A percentile compares a stretch with the other conserved stretches of the same genome.
These are phyloP conservation scores for Phalaenopsis equestris DNA, from an alignment of 106 monocot species.

Conservation along the genomic window DNA sequence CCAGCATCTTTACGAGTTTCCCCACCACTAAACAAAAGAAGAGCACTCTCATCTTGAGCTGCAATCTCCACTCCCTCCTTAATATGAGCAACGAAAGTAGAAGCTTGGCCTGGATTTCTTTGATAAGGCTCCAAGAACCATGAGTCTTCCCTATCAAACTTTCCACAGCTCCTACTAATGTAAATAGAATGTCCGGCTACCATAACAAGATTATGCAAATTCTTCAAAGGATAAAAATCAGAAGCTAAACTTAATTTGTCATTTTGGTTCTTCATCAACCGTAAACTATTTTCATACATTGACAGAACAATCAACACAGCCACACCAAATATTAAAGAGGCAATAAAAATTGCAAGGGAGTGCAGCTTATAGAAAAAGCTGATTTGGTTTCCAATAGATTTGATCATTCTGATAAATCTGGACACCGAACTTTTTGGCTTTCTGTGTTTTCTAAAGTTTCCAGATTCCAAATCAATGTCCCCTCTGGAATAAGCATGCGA, in stretches of 20 bases:
- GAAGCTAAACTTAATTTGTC: conserved; percentile 10
- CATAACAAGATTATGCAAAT: conserved; percentile 86
- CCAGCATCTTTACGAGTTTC: conserved; percentile 95
- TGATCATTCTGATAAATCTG: conserved; percentile 26
- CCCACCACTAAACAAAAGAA: conserved; percentile 96
- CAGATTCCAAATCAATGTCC: conserved; percentile 91
- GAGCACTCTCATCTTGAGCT: conserved; percentile 61
- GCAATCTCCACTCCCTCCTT: conserved; percentile 70
- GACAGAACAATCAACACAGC: conserved; percentile 56
- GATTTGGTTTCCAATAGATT: conserved; percentile 27
- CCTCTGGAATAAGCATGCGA: conserved; percentile 66
- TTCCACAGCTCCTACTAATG: conserved; percentile 74
- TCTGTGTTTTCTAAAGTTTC: conserved; percentile 38
- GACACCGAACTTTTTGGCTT: conserved; percentile 28
- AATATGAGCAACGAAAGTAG: conserved; percentile 83
- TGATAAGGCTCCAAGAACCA: conserved; percentile 96
- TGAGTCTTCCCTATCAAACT: conserved; percentile 74
- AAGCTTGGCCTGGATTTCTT: conserved; percentile 78
- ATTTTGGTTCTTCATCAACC: conserved; percentile 27
- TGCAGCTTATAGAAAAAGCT: conserved; percentile 55
- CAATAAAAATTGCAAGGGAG: conserved; percentile 40
- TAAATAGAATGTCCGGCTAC: conserved; percentile 96
- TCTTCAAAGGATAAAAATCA: conserved; percentile 44
- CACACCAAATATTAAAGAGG: conserved; percentile 52
- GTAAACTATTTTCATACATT: conserved; percentile 40